Evolutionary conservation across 2,329 filamentous ascomycete species (phyloP).

Genomic region (Verticillium longisporum): DNA sequence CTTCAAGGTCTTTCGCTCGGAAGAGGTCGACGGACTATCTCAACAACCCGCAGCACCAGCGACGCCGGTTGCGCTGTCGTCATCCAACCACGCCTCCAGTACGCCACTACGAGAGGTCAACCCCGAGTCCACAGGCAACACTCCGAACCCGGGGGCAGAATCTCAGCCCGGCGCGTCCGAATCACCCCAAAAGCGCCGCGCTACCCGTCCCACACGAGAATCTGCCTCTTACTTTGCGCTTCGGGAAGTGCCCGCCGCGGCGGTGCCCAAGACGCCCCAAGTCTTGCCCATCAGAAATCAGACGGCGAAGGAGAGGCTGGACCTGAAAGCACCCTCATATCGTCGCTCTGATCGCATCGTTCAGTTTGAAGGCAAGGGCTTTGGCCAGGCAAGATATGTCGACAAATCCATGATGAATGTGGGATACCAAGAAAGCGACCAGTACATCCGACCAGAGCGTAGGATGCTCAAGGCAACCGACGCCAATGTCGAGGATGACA

Average conservation of each 20-base stretch:
- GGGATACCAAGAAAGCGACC: slow-evolving; percentile 91
- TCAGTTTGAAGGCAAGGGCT: slow-evolving; percentile 75
- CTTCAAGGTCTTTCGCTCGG: slow-evolving; percentile 71
- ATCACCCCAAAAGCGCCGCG: slow-evolving; percentile 35
- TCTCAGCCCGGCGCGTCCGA: slow-evolving; percentile 23
- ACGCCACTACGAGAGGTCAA: slow-evolving; percentile 41
- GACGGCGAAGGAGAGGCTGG: slow-evolving; percentile 73
- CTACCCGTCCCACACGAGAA: slow-evolving; percentile 42
- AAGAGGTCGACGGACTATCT: slow-evolving; percentile 74
- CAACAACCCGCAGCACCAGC: slow-evolving; percentile 27
- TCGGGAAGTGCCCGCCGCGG: slow-evolving; percentile 28
- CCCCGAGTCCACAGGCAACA: slow-evolving; percentile 32
- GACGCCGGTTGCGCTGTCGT: slow-evolving; percentile 20
- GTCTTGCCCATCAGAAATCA: slow-evolving; percentile 73
- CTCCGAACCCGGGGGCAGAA: slow-evolving; percentile 24
- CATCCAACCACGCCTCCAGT: slow-evolving; percentile 27
- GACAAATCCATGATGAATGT: slow-evolving; percentile 95
- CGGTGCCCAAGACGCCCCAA: slow-evolving; percentile 50
- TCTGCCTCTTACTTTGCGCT: slow-evolving; percentile 46
- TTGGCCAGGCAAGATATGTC: slow-evolving; percentile 83
- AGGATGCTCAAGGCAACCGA: slow-evolving; percentile 61
- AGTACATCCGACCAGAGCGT: slow-evolving; percentile 72
- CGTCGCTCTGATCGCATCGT: slow-evolving; percentile 73
- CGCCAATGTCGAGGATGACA: slow-evolving; percentile 51
- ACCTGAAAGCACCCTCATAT: slow-evolving; percentile 69